Evolutionary conservation across 106 monocot species (phyloP).

Genomic region (Gastrodia elata): DNA sequence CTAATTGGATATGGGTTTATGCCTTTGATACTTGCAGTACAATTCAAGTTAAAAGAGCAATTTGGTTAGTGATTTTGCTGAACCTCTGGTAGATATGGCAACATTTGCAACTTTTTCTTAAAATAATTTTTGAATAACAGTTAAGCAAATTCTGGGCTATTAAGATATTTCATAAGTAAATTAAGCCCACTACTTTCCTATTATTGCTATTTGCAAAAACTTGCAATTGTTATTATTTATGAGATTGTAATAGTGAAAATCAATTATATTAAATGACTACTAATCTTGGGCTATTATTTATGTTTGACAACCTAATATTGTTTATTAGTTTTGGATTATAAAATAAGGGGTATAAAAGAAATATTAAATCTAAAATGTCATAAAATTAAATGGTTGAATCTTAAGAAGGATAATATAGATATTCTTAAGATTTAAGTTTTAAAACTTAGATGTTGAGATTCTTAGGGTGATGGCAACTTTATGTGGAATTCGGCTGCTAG

Average conservation of each 20-base stretch:
- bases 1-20: no score
- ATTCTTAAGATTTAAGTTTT: no score
- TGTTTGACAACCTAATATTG: no score
- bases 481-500: no score
- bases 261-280: background rate
- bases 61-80: background rate
- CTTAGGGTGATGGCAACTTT: no score
- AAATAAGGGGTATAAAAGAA: no score
- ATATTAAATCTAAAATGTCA: no score
- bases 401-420: no score
- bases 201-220: background rate
- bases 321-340: no score
- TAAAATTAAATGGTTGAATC: no score
- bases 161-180: background rate
- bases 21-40: background rate
- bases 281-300: no score
- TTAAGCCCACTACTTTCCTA: background rate
- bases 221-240: background rate
- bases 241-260: background rate
- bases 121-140: background rate
- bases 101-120: background rate
- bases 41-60: background rate
- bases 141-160: background rate
- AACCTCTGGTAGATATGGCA: background rate
- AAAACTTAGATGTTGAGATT: no score